Conservation (phyloP, 2,329 filamentous ascomycete genomes). For the Aureobasidium melanogenum region DNA sequence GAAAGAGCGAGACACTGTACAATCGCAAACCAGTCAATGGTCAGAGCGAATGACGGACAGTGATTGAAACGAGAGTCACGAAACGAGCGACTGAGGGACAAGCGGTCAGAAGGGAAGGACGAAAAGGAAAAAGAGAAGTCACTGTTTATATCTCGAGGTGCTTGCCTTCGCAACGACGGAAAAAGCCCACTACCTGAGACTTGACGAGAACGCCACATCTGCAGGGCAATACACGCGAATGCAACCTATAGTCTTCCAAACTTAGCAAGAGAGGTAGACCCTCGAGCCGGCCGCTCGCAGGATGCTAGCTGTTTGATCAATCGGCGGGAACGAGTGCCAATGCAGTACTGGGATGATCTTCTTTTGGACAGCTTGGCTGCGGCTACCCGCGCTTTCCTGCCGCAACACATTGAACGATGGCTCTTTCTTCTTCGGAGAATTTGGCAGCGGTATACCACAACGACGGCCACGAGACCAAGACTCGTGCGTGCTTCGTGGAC, state of each 20-base stretch:
- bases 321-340: background rate
- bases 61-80: background rate
- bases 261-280: background rate
- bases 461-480: background rate
- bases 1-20: background rate
- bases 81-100: background rate
- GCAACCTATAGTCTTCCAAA: background rate
- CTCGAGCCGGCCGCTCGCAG: background rate
- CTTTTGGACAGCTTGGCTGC: background rate
- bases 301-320: background rate
- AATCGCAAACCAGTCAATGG: background rate
- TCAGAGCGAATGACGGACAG: background rate
- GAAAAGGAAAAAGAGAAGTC: background rate
- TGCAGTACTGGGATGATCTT: background rate
- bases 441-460: background rate
- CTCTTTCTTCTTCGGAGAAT: background rate
- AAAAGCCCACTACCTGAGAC: background rate
- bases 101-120: background rate
- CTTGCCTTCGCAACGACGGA: background rate
- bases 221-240: background rate
- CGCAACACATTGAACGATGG: background rate
- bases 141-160: background rate
- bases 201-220: background rate
- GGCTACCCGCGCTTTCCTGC: background rate
- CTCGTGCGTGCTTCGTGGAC: background rate